Evolutionary conservation across 257 asterid species (phyloP).

Genomic region (Catharanthus roseus): DNA sequence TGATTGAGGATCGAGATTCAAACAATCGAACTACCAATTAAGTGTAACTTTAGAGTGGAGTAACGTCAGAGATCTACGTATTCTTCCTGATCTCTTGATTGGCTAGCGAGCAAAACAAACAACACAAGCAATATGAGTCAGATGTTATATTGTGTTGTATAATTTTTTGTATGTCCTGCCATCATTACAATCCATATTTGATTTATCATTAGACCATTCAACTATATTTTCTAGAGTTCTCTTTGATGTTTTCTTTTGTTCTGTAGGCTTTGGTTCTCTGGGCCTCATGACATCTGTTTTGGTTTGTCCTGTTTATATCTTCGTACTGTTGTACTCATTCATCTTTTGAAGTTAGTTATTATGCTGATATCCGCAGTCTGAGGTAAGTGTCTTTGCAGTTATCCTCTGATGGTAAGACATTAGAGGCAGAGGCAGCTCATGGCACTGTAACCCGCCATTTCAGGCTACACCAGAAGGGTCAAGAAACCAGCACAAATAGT

Average conservation of each 20-base stretch:
- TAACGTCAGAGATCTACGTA: background rate
- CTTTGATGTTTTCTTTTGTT: constrained; percentile 4
- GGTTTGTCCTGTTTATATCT: constrained; percentile 38
- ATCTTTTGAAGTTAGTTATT: background rate
- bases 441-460: constrained; percentile 95
- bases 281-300: constrained; percentile 91
- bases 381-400: constrained; percentile 40
- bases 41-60: background rate
- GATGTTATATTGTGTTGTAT: background rate
- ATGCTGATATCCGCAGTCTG: background rate
- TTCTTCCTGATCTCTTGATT: background rate
- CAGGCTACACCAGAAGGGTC: constrained; percentile 82
- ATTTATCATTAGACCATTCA: background rate
- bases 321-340: background rate
- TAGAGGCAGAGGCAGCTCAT: constrained; percentile 98
- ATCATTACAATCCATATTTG: background rate
- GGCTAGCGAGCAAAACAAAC: background rate
- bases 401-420: constrained; percentile 88
- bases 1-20: background rate
- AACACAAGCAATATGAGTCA: background rate
- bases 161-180: background rate
- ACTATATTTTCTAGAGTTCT: background rate
- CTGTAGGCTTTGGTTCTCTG: constrained; percentile 86
- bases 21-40: background rate
- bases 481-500: constrained; percentile 93